Evolutionary conservation across 495 filamentous ascomycete genomes (phyloP), one percentile per base, ranked within the genome.

Genomic region (Penicillium crystallinum): DNA sequence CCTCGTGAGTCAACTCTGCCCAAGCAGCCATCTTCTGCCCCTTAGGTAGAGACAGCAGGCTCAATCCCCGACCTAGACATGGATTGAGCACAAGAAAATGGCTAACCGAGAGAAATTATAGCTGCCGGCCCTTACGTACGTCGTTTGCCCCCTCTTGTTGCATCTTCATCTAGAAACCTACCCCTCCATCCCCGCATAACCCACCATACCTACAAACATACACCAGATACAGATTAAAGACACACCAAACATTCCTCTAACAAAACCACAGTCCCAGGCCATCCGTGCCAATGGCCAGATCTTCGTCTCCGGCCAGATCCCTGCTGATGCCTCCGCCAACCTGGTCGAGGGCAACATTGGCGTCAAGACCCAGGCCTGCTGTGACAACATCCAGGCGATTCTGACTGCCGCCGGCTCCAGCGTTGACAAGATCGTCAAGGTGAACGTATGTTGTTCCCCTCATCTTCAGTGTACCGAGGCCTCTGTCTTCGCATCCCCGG

Each of bases 281-380:
- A 86, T 96, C 75, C 83, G 83, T 58, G 90, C 90, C 49, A 84
- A 88, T 49, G 80, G 80, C 42, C 78, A 85, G 58, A 86, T 97
- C 76, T 97, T 89, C 79, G 85, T 91, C 74, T 97, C 92, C 6
- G 92, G 92, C 64, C 90, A 93, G 70, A 91, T 97, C 59, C 92
- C 90, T 55, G 86, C 86, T 55, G 86, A 90, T 65, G 72, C 81
- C 56, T 58, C 80, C 46, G 90, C 89, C 56, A 85, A 85, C 59
- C 79, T 95, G 14, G 72, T 93, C 51, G 67, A 83, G 57, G 90
- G 88, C 35, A 83, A 74, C 60, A 91, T 96, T 61, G 83, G 81
- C 46, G 79, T 88, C 54, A 84, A 88, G 74, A 91, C 89, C 33
- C 77, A 77, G 44, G 76, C 77, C 41, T 92, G 87, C 79, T 85